Evolutionary conservation across 169 alveolate genomes (phyloP), one percentile per base, ranked within the genome.

Genomic region (Eimeria falciformis): DNA sequence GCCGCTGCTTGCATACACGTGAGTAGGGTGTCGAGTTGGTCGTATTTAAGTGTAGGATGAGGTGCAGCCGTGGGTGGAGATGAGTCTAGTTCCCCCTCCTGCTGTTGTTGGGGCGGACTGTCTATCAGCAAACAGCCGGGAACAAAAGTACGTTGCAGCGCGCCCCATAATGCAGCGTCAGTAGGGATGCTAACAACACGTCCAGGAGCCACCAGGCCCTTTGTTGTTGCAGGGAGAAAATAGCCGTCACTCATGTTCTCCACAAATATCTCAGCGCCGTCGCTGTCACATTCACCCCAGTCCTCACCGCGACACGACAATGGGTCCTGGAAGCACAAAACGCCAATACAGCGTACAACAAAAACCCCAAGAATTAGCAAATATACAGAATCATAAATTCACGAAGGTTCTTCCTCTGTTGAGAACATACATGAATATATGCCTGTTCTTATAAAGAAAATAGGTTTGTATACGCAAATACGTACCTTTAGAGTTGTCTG

Each of bases 161-260:
- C 58, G 40, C 71, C 47, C 82, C 82, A 50, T 37, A 25, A 21
- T 25, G 37, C 46, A 7, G 68, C 53, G 40, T 46, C 84, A 23
- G 69, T 75, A 11, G 93, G 93, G 40, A 87, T 45, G 87, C 79
- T 69, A 27, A 71, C 93, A 37, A 73, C 79, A 0, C 94, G 73
- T n/a, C 94, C 94, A 7, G 94, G 94, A 12, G 65, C 84, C 50
- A 90, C 84, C 5, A 90, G 33, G 25, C 91, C 90, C 46, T 78
- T 37, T 7, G 71, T 75, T 14, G 90, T 77, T 6, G 91, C 79
- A n/a, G 94, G 94, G 45, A 90, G 65, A 56, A 90, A 90, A 56
- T 90, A 90, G 14, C 94, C 94, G 21, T 90, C 94, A 46, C 83
- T 77, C 66, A 90, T 40, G 29, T 90, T 90, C 73, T 90, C 94